Percentiles rank a stretch among this genome's conserved stretches.
These are phyloP conservation scores for Curvularia sp. DNA, from an alignment of 2,329 filamentous ascomycete genomes.

Conservation along the genomic window DNA sequence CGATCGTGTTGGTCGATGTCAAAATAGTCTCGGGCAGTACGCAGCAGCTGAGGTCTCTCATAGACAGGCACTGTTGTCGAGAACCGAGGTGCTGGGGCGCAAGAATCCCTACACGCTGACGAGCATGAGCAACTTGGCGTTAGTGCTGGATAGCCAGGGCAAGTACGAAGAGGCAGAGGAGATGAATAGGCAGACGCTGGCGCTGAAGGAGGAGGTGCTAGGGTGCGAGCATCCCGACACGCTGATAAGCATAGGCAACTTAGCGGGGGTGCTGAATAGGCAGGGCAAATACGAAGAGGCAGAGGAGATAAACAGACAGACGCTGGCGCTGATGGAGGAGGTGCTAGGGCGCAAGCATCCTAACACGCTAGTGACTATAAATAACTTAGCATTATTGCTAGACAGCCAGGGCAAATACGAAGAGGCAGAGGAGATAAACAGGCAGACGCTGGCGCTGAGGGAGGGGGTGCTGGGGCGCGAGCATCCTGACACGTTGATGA, in stretches of 20 bases:
- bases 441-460: no score
- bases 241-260: conserved; percentile 4
- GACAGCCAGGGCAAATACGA: no score
- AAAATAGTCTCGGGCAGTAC: conserved; percentile 16
- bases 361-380: no score
- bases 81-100: neutral
- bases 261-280: neutral
- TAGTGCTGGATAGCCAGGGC: neutral
- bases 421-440: no score
- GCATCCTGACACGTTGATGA: neutral
- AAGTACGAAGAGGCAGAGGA: conserved; percentile 2
- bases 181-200: neutral
- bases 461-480: no score
- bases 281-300: neutral
- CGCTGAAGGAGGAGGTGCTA: conserved; percentile 7
- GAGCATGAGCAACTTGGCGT: neutral
- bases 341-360: no score
- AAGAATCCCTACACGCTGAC: conserved; percentile 4
- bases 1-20: conserved; percentile 21
- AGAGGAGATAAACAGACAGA: conserved; percentile 12
- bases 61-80: neutral
- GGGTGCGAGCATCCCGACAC: conserved; percentile 8
- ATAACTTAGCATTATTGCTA: no score
- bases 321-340: neutral
- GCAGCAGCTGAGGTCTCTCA: neutral